phyloP scores from a whole-genome alignment of 2,329 filamentous ascomycete genomes.

The Neophaeococcomyces aloes region DNA sequence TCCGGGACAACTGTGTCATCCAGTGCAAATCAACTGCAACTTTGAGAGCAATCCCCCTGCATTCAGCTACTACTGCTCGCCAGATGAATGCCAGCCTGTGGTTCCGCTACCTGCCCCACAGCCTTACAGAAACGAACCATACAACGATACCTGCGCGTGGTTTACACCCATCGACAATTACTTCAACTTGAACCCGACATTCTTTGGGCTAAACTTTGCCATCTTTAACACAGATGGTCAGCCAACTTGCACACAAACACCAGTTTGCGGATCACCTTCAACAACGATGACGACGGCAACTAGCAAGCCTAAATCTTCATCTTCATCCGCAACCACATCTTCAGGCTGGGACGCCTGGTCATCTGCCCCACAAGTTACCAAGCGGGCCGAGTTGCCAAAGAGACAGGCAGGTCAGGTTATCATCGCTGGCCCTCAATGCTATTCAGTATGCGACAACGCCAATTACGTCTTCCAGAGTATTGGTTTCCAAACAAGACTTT shows the following conservation, averaged over 20 bases:
- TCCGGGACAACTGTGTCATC: conserved; percentile 34
- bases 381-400: conserved; percentile 3
- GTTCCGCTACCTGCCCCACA: conserved; percentile 21
- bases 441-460: conserved; percentile 3
- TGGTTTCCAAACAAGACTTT: not conserved
- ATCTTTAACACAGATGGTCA: conserved; percentile 40
- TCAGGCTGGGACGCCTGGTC: not conserved
- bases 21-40: conserved; percentile 30
- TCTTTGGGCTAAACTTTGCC: conserved; percentile 53
- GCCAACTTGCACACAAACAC: conserved; percentile 18
- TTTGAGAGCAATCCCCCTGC: conserved; percentile 32
- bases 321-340: not conserved
- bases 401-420: not conserved
- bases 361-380: conserved; percentile 3
- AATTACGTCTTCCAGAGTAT: not conserved
- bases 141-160: conserved; percentile 25
- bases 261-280: not conserved
- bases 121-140: conserved; percentile 15
- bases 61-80: conserved; percentile 29
- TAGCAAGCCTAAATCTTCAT: not conserved
- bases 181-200: conserved; percentile 53
- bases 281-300: not conserved
- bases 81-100: conserved; percentile 30
- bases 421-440: not conserved
- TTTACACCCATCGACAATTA: conserved; percentile 31